Percentiles rank a stretch among this genome's conserved stretches.
These are phyloP conservation scores for Mortierella antarctica DNA, from an alignment of 192 early-diverging fungal species.

Conservation along the genomic window DNA sequence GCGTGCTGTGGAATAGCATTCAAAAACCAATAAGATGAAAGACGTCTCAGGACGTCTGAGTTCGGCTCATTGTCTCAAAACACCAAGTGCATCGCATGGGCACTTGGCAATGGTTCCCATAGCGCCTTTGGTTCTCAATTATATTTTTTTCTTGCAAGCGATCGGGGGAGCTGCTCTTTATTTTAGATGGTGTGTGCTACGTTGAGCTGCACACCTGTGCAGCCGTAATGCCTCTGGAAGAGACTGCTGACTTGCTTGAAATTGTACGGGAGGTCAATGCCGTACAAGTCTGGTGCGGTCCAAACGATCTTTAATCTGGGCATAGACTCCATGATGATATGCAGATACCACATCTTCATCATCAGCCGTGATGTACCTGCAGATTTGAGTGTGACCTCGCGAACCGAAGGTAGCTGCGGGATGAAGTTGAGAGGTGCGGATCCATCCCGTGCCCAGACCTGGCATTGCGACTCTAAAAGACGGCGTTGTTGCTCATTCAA, in stretches of 20 bases:
- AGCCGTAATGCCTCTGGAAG: slow-evolving; percentile 13
- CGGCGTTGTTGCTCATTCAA: slow-evolving; percentile 1
- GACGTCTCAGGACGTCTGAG: too few species aligned
- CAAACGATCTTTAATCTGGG: slow-evolving; percentile 14
- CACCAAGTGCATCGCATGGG: too few species aligned
- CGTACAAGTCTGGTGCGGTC: slow-evolving; percentile 8
- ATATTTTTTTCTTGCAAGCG: too few species aligned
- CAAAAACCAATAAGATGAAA: too few species aligned
- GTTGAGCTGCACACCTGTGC: slow-evolving; percentile 8
- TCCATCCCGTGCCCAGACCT: slow-evolving; percentile 1
- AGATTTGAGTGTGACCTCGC: slow-evolving; percentile 8
- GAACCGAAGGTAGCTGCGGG: slow-evolving; percentile 22
- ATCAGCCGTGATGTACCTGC: neutral
- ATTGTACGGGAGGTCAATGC: neutral
- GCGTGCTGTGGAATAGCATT: too few species aligned
- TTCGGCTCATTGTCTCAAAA: too few species aligned
- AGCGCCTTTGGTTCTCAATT: too few species aligned
- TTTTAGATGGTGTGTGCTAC: neutral
- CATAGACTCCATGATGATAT: slow-evolving; percentile 28
- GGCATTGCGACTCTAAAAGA: neutral
- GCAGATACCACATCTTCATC: slow-evolving; percentile 23
- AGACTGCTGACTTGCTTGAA: slow-evolving; percentile 9
- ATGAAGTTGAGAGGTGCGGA: slow-evolving; percentile 7
- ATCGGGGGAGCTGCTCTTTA: too few species aligned
- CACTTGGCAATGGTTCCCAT: too few species aligned